Conservation (phyloP, 2,329 filamentous ascomycete species). For the Rhynchosporium agropyri region DNA sequence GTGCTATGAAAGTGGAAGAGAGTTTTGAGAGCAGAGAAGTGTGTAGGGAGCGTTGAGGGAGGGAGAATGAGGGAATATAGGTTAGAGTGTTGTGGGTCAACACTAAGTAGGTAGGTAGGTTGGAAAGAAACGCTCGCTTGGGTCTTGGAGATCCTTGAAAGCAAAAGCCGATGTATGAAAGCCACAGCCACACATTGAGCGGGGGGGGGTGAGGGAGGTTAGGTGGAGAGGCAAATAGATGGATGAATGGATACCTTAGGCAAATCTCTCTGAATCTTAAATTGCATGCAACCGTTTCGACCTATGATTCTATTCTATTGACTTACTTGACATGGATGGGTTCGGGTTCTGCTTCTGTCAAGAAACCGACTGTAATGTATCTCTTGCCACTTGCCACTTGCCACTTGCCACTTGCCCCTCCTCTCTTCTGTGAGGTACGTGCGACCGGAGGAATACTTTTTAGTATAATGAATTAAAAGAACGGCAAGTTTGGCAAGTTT, state of each 20-base stretch:
- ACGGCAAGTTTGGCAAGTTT: not conserved
- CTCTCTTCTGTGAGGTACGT: too few species aligned
- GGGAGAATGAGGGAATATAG: not conserved
- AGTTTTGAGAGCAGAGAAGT: not conserved
- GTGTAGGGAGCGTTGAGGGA: not conserved
- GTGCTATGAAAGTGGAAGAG: too few species aligned
- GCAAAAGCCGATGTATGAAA: too few species aligned
- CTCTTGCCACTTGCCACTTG: conserved; percentile 1
- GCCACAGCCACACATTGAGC: too few species aligned
- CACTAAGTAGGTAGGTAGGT: not conserved
- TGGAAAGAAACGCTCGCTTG: not conserved
- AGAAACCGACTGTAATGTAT: not conserved
- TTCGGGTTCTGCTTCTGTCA: not conserved
- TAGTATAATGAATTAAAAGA: not conserved
- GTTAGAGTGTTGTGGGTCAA: conserved; percentile 1
- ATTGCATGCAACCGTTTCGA: not conserved
- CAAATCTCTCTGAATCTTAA: not conserved
- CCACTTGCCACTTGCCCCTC: not conserved
- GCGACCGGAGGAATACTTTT: too few species aligned
- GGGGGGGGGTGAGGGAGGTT: conserved; percentile 1
- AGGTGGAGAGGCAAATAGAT: conserved; percentile 3
- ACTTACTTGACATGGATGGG: not conserved
- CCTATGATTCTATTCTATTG: not conserved
- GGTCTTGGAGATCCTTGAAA: too few species aligned
- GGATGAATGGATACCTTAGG: not conserved